Evolutionary conservation across 345 rosid genomes (phyloP).

Genomic region (Balakata baccata): DNA sequence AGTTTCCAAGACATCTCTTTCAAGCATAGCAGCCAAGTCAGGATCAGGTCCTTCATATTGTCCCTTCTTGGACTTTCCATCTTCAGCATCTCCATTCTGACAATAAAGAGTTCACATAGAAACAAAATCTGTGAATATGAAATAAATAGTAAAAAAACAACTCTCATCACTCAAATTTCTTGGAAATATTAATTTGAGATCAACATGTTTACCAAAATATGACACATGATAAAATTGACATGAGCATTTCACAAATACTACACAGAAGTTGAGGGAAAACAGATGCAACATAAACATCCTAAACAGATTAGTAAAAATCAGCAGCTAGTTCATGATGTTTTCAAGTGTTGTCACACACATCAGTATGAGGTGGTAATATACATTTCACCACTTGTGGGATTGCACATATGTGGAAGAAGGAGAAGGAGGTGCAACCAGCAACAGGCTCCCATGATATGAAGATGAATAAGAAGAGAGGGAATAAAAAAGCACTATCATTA

Average conservation of each 20-base stretch:
- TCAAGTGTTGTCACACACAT: not conserved
- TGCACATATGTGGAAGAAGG: not conserved
- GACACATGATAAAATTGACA: not conserved
- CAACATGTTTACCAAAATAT: not conserved
- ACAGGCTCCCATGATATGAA: not conserved
- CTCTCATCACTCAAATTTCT: not conserved
- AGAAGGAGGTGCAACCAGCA: not conserved
- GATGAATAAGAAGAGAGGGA: not conserved
- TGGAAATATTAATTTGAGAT: not conserved
- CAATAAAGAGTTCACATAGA: constrained; percentile 18
- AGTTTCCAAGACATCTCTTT: constrained; percentile 97
- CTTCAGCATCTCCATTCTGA: constrained; percentile 92
- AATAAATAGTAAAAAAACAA: not conserved
- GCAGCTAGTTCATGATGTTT: not conserved
- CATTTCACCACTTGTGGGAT: not conserved
- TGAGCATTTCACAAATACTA: not conserved
- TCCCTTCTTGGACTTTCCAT: constrained; percentile 74
- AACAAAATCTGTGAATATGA: not conserved
- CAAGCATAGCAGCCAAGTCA: constrained; percentile 97
- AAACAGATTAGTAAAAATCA: not conserved
- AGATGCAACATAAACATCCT: not conserved
- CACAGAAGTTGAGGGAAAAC: not conserved
- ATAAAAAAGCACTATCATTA: not conserved
- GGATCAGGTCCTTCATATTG: constrained; percentile 98
- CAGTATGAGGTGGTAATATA: not conserved